A percentile compares a stretch with the other conserved stretches of the same genome.
phyloP scores from a whole-genome alignment of 2,329 filamentous ascomycete species.

The Neonectria coccinea region DNA sequence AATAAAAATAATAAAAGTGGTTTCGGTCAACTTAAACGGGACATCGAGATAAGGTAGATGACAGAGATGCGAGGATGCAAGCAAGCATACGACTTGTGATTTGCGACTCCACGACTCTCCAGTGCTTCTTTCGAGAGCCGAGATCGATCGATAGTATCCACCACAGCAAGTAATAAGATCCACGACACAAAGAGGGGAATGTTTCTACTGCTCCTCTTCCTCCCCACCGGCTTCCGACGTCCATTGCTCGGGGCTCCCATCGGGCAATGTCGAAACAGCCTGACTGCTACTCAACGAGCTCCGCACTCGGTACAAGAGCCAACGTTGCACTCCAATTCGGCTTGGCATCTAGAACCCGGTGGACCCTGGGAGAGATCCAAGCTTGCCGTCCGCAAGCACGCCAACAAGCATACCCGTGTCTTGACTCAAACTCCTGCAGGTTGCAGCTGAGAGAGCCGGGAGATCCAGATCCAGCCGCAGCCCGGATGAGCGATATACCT shows the following conservation, averaged over 20 bases:
- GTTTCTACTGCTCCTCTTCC: background rate
- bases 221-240: conserved; percentile 18
- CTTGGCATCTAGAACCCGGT: background rate
- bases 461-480: conserved; percentile 24
- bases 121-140: background rate
- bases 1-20: background rate
- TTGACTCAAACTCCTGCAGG: conserved; percentile 9
- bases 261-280: background rate
- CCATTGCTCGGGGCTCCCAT: conserved; percentile 11
- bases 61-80: background rate
- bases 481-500: conserved; percentile 22
- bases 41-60: background rate
- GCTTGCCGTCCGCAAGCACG: conserved; percentile 4
- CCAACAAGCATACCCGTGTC: conserved; percentile 3
- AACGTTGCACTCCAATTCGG: conserved; percentile 13
- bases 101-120: background rate
- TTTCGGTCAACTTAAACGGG: background rate
- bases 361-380: conserved; percentile 19
- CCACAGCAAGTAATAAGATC: background rate
- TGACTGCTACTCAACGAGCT: background rate
- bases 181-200: background rate
- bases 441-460: conserved; percentile 13
- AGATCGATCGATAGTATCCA: background rate
- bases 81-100: background rate
- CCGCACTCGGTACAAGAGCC: conserved; percentile 7